Evolutionary conservation across 129 eudicot species (phyloP).

Genomic region (Dittrichia graveolens): DNA sequence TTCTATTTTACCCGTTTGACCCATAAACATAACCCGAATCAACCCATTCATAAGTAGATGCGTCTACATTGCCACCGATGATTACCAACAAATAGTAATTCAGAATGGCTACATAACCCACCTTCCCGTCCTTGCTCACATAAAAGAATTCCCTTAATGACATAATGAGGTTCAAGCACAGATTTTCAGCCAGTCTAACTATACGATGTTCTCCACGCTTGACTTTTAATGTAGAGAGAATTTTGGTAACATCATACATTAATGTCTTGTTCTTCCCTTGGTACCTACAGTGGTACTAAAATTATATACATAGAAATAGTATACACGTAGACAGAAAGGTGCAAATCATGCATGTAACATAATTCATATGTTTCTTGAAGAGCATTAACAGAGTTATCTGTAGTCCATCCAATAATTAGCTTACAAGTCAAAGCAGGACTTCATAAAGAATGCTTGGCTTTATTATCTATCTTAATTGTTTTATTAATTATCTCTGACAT

Average conservation of each 20-base stretch:
- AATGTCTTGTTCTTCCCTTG: conserved; percentile 86
- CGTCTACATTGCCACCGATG: not conserved
- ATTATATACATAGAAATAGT: conserved; percentile 14
- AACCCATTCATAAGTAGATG: not conserved
- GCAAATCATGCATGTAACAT: too few relatives aligned
- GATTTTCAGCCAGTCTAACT: conserved; percentile 86
- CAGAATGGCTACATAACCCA: conserved; percentile 25
- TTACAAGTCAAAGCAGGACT: too few relatives aligned
- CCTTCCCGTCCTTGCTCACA: conserved; percentile 95
- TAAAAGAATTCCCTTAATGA: conserved; percentile 80
- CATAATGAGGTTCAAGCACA: conserved; percentile 87
- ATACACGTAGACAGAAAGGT: too few relatives aligned
- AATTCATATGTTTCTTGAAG: too few relatives aligned
- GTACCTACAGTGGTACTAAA: conserved; percentile 52
- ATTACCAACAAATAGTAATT: not conserved
- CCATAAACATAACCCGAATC: not conserved
- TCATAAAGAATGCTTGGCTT: too few relatives aligned
- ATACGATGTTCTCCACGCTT: conserved; percentile 97
- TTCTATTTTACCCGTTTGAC: not conserved
- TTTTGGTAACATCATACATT: conserved; percentile 91
- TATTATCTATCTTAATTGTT: not conserved
- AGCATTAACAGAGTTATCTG: too few relatives aligned
- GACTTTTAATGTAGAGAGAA: conserved; percentile 78
- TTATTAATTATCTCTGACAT: not conserved
- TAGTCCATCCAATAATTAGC: too few relatives aligned